Base-by-base conservation (phyloP, 345 rosid species). In the Conringia planisiliqua region DNA sequence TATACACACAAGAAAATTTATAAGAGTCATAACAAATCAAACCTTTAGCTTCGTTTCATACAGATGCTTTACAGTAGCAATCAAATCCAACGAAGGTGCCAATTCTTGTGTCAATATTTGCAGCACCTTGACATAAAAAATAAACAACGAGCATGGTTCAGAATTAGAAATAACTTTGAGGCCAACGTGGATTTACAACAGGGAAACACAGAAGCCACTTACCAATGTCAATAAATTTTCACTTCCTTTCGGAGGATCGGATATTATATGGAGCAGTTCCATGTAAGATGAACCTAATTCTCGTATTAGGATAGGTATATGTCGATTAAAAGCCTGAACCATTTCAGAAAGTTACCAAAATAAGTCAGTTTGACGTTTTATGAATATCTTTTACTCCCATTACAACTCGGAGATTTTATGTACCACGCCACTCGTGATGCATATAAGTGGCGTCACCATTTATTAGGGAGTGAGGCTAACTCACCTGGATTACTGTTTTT, bases 161-260 rank as follows among this genome's bases (percentile, higher is more conserved):
- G 64, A 52, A 50, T 64, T 46, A 63, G 64, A 76, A n/a, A 16
- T 71, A 68, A 17, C 20, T 68, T 32, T 33, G 39, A 59, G 36
- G 58, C 52, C 78, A 40, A 68, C 62, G 33, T 38, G 47, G 47
- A 59, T 20, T 43, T 74, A 63, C 63, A 10, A 47, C 56, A 48
- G 38, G 32, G 29, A 35, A 57, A 80, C 50, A 71, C 68, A 52
- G 56, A 68, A 58, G 75, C 58, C 66, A 77, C 80, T 71, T 84
- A 95, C 99, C 84, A 86, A 81, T 60, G 85, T 90, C 87, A 95
- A 82, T 70, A 95, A 93, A 83, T 90, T 89, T 85, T 95, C 99
- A 83, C 97, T 92, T 84, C 97, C 97, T 85, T 85, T 89, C 50
- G 99, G 99, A 30, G 97, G 99, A 80, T 92, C 89, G 54, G 99